Conservation (phyloP, 768 basidiomycete species). For the Amanita rubescens region DNA sequence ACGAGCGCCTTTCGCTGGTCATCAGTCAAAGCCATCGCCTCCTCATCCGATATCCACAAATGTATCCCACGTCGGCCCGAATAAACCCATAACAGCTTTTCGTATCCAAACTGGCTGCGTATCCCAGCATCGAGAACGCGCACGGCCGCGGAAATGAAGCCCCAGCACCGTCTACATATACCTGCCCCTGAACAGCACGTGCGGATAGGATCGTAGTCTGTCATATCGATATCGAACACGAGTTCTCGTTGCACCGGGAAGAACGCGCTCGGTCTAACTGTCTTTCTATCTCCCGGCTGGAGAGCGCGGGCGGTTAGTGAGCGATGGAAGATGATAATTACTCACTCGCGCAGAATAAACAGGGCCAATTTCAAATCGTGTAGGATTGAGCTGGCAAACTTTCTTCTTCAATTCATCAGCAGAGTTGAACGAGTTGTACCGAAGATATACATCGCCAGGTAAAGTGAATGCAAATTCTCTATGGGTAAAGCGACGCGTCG, state of each 20-base stretch:
- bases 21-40: slow-evolving; percentile 86
- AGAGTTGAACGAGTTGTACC: slow-evolving; percentile 86
- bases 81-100: slow-evolving; percentile 93
- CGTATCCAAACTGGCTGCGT: slow-evolving; percentile 86
- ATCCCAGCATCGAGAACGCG: slow-evolving; percentile 75
- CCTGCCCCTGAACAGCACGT: slow-evolving; percentile 90
- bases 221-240: slow-evolving; percentile 99
- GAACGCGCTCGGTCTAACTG: slow-evolving; percentile 59
- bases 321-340: slow-evolving; percentile 12
- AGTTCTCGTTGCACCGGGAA: slow-evolving; percentile 80
- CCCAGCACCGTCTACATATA: slow-evolving; percentile 93
- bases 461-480: slow-evolving; percentile 97
- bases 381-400: slow-evolving; percentile 76
- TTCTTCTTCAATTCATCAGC: slow-evolving; percentile 90
- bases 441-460: slow-evolving; percentile 83
- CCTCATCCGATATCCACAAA: slow-evolving; percentile 89
- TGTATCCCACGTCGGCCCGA: slow-evolving; percentile 98
- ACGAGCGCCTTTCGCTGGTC: slow-evolving; percentile 85
- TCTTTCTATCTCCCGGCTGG: slow-evolving; percentile 88
- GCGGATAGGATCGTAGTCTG: slow-evolving; percentile 92
- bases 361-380: slow-evolving; percentile 95
- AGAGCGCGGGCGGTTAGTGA: background rate
- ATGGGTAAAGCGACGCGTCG: slow-evolving; percentile 79
- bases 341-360: slow-evolving; percentile 82
- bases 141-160: slow-evolving; percentile 89